Base-by-base conservation (phyloP, 257 asterid species). In the Primulina huaijiensis region DNA sequence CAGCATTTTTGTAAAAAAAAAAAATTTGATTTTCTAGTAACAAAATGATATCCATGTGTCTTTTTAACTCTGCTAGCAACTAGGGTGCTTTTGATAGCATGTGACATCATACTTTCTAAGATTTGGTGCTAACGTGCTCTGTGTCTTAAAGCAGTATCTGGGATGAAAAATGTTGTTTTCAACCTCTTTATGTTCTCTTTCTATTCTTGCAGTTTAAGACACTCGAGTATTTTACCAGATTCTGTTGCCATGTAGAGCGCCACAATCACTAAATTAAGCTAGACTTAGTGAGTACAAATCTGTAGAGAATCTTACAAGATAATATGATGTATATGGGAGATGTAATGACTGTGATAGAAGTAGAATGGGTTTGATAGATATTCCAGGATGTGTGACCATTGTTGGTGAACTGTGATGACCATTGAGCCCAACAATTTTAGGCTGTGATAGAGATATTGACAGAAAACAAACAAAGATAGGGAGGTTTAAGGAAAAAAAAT, bases 41-140 rank as follows among this genome's bases (percentile, higher is more conserved):
- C 40, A 35, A 35, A 10, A 35, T 40, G 16, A 40, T 55, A 31
- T 62, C 29, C 61, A 10, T 57, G 43, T 19, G 60, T 35, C 68
- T 66, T 68, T 68, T 66, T 21, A 23, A 57, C 80, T 53, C 35
- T 14, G 9, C 31, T 16, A 68, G 70, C 53, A 52, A 61, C 74
- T 74, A 68, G 65, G 60, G 46, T 23, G 58, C 76, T 75, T 65
- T 37, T 58, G 17, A 33, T 23, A 38, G 52, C 33, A 59, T 29
- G 64, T 7, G 76, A 75, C 67, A 56, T 29, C 35, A 40, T 14
- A 76, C 75, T 17, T 72, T 69, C 56, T 69, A 66, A 62, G 38
- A 67, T 63, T 67, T 76, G 65, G 73, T 74, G 35, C 65, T 38
- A 37, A 9, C 53, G 23, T 21, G 16, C 12, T 12, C 35, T 2